These are phyloP conservation scores for Epichloe aotearoae DNA, from an alignment of 2,329 filamentous ascomycete species.

Conservation along the genomic window DNA sequence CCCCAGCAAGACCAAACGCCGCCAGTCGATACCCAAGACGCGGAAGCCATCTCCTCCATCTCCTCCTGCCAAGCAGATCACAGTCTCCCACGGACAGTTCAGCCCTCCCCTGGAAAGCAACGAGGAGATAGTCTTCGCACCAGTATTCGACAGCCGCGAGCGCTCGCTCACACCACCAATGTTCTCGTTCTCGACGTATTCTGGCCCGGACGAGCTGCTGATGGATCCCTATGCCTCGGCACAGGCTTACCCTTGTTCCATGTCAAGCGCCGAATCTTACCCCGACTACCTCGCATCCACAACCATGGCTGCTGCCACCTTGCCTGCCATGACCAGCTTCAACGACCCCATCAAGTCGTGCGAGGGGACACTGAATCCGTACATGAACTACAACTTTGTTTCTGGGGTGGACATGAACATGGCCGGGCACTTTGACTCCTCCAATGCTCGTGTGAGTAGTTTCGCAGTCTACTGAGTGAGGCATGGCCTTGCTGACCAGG, in stretches of 20 bases:
- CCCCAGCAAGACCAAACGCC: constrained; percentile 28
- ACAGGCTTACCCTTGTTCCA: constrained; percentile 33
- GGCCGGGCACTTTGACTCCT: constrained; percentile 50
- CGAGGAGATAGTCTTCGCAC: constrained; percentile 53
- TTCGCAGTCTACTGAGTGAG: constrained; percentile 23
- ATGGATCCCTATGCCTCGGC: constrained; percentile 45
- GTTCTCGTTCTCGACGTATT: constrained; percentile 53
- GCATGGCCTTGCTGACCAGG: constrained; percentile 34
- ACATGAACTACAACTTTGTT: constrained; percentile 55
- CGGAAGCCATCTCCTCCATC: constrained; percentile 15
- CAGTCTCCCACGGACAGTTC: constrained; percentile 37
- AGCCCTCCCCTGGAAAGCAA: constrained; percentile 44
- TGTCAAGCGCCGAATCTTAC: constrained; percentile 39
- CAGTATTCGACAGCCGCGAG: constrained; percentile 48
- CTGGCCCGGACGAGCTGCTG: constrained; percentile 50
- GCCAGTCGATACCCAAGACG: constrained; percentile 13
- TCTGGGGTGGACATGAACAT: constrained; percentile 49
- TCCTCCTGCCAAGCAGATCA: constrained; percentile 24
- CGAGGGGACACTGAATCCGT: constrained; percentile 49
- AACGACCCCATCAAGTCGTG: constrained; percentile 38
- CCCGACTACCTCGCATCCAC: constrained; percentile 40
- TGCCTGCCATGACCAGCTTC: constrained; percentile 53
- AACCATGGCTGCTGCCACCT: constrained; percentile 43
- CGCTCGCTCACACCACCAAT: constrained; percentile 60
- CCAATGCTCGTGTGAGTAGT: constrained; percentile 69